A percentile compares a stretch with the other conserved stretches of the same genome.
These are phyloP conservation scores for Tetracladium marchalianum DNA, from an alignment of 495 filamentous ascomycete genomes.

Conservation along the genomic window DNA sequence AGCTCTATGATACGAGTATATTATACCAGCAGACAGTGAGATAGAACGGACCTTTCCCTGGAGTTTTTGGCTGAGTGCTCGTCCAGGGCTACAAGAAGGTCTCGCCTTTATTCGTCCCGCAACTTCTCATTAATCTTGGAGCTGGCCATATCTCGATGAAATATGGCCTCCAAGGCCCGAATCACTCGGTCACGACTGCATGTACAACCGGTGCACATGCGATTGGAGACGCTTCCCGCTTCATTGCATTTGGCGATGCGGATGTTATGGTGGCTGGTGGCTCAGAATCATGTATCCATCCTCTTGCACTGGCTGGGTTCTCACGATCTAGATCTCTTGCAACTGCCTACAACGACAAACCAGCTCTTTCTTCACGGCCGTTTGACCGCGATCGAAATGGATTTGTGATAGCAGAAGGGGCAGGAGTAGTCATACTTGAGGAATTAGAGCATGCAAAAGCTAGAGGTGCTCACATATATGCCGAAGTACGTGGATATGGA, in stretches of 20 bases:
- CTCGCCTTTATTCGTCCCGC: slow-evolving; percentile 84
- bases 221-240: slow-evolving; percentile 82
- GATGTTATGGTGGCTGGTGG: slow-evolving; percentile 93
- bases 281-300: slow-evolving; percentile 92
- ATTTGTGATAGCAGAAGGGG: slow-evolving; percentile 91
- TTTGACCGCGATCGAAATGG: slow-evolving; percentile 77
- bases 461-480: slow-evolving; percentile 74
- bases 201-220: slow-evolving; percentile 94
- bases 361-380: slow-evolving; percentile 65
- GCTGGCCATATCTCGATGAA: slow-evolving; percentile 93
- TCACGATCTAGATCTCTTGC: slow-evolving; percentile 77
- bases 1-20: slow-evolving; percentile 74
- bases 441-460: slow-evolving; percentile 80
- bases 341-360: slow-evolving; percentile 68
- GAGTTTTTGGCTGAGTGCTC: slow-evolving; percentile 11
- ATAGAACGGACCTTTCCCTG: neutral
- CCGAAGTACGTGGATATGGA: slow-evolving; percentile 83
- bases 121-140: slow-evolving; percentile 85
- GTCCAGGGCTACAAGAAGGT: slow-evolving; percentile 68
- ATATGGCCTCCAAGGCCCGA: slow-evolving; percentile 83
- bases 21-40: slow-evolving; percentile 58
- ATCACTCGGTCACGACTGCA: slow-evolving; percentile 84
- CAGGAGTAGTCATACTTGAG: slow-evolving; percentile 79
- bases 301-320: slow-evolving; percentile 85
- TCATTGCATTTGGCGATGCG: slow-evolving; percentile 84